Base-by-base conservation (phyloP, 1,139 yeast genomes). In the Diutina pseudorugosa region DNA sequence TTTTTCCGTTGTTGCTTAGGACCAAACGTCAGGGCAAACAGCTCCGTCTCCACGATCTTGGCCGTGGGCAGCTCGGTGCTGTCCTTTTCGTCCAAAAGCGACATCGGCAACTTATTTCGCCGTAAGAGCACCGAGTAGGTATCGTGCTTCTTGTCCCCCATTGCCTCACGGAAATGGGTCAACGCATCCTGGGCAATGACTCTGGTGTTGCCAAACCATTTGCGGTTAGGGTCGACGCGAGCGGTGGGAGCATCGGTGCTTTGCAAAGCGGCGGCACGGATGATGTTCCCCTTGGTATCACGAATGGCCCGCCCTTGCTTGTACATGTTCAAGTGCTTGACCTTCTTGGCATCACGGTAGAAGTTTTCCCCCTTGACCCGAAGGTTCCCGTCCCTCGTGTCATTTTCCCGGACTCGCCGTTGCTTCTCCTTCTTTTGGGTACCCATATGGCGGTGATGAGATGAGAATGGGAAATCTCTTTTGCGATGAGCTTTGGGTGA, bases 131-230 rank as follows among this genome's bases (percentile, higher is more conserved):
- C 95, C 63, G 90, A 95, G 65, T 90, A 93, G 0, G 96, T 79
- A 65, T 91, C 96, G 60, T 83, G 77, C 60, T 85, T 80, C 62
- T 85, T 86, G 57, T 86, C 96, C 52, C 95, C 95, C 74, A 93
- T 77, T 7, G 97, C 97, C 61, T 89, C 94, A 67, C 98, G 79
- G 71, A 93, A 93, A 70, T 93, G 98, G 47, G 86, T 75, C 63
- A 93, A 74, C 1, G 98, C 96, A 72, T 94, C 97, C 66, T 93
- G 98, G 2, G 97, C 93, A 63, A 93, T 93, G 49, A 93, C 98
- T 63, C 98, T 80, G 27, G 98, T 90, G 69, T 90, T 93, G 52
- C 97, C 97, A 65, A 93, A 94, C 98, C 98, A 93, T 63, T 93
- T 82, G 65, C 96, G 80, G 67, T 93, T 91, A 4, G 98, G 98